These are phyloP conservation scores for Globisporangium acanthophoron DNA, from an alignment of 352 stramenopile genomes.

Conservation along the genomic window DNA sequence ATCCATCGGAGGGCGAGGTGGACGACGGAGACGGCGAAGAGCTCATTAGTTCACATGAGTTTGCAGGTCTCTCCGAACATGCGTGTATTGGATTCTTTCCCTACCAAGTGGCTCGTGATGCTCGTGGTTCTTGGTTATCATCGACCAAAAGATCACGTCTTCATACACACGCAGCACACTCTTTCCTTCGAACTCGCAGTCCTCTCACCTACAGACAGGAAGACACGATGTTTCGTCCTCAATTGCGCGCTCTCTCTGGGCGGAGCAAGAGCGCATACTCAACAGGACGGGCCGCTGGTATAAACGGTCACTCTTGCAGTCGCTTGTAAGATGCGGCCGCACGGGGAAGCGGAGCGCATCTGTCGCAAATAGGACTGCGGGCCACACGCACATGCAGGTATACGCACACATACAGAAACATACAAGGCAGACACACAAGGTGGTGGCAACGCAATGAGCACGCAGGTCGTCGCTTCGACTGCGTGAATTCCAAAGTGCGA, in stretches of 20 bases:
- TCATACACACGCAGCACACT: not conserved
- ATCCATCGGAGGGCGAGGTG: not conserved
- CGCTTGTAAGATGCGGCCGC: constrained; percentile 80
- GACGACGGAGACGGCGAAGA: not conserved
- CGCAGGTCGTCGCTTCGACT: no score
- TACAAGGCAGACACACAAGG: constrained; percentile 2
- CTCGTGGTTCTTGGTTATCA: no score
- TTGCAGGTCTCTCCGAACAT: no score
- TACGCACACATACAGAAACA: constrained; percentile 1
- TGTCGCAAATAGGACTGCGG: constrained; percentile 85
- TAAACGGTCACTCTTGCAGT: constrained; percentile 84
- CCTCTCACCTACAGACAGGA: not conserved
- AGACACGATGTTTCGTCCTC: constrained; percentile 55
- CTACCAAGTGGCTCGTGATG: no score
- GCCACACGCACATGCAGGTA: not conserved
- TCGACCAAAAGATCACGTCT: no score
- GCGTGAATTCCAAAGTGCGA: no score
- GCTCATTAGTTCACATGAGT: no score
- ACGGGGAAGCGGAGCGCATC: constrained; percentile 49
- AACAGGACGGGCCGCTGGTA: constrained; percentile 78
- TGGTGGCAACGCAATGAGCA: no score
- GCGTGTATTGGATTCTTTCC: no score
- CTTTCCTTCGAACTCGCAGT: not conserved
- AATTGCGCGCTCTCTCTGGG: constrained; percentile 72
- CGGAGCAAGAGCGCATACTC: constrained; percentile 73